These are phyloP conservation scores for Stromatinia cepivora DNA, from an alignment of 2,329 filamentous ascomycete genomes.

Conservation along the genomic window DNA sequence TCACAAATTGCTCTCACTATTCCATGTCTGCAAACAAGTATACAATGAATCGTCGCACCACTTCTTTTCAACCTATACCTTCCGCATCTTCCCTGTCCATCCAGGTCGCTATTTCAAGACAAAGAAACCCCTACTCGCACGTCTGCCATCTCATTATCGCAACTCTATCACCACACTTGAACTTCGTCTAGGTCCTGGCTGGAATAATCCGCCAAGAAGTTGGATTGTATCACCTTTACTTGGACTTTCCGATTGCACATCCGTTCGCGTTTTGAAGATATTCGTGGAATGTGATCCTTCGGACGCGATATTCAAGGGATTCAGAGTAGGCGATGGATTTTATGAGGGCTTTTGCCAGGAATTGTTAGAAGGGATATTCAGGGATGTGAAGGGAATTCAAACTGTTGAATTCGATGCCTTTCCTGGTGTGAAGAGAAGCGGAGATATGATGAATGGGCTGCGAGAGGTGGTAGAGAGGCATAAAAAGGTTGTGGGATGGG, in stretches of 20 bases:
- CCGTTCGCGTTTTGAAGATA: slow-evolving; percentile 60
- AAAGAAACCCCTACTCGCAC: slow-evolving; percentile 68
- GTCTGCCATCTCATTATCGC: slow-evolving; percentile 62
- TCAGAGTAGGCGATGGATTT: slow-evolving; percentile 58
- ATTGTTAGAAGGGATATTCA: slow-evolving; percentile 58
- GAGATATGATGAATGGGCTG: slow-evolving; percentile 63
- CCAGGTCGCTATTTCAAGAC: slow-evolving; percentile 69
- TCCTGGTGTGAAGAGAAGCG: slow-evolving; percentile 62
- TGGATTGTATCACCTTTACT: slow-evolving; percentile 68
- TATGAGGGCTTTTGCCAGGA: slow-evolving; percentile 66
- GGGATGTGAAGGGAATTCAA: slow-evolving; percentile 55
- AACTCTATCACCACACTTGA: slow-evolving; percentile 63
- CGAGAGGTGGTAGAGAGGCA: slow-evolving; percentile 52
- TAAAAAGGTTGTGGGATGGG: slow-evolving; percentile 62
- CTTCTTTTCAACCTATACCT: slow-evolving; percentile 63
- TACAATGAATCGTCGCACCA: slow-evolving; percentile 63
- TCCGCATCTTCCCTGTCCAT: slow-evolving; percentile 67
- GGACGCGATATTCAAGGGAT: slow-evolving; percentile 65
- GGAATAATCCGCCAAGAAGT: slow-evolving; percentile 66
- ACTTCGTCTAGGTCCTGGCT: slow-evolving; percentile 71
- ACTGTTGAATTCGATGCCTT: slow-evolving; percentile 70
- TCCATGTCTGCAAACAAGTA: slow-evolving; percentile 61
- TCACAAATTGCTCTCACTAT: slow-evolving; percentile 53
- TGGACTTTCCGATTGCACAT: slow-evolving; percentile 62
- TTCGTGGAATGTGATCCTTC: slow-evolving; percentile 74